Percentiles rank a stretch among this genome's conserved stretches.
Evolutionary conservation across 2,329 filamentous ascomycete genomes (phyloP).

Genomic region (Ophiostoma sp.): DNA sequence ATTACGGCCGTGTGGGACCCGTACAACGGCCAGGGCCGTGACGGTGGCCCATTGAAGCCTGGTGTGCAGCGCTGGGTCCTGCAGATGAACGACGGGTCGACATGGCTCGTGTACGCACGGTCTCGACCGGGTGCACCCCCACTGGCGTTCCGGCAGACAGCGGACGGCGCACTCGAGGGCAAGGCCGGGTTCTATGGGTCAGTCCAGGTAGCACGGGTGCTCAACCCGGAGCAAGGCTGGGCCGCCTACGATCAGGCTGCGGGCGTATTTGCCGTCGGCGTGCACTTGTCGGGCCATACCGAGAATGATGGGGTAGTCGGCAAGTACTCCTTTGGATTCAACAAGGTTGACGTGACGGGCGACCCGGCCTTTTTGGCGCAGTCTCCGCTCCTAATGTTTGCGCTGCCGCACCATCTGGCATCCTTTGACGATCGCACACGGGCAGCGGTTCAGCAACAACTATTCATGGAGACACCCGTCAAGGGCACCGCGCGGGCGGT

Average conservation of each 20-base stretch:
- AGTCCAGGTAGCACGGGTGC: conserved; percentile 81
- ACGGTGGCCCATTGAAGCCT: conserved; percentile 42
- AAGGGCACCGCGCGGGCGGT: conserved; percentile 80
- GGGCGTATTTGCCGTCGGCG: conserved; percentile 70
- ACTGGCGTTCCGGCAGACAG: conserved; percentile 67
- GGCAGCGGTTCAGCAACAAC: conserved; percentile 49
- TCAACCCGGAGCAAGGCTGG: conserved; percentile 48
- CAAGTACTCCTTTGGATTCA: conserved; percentile 71
- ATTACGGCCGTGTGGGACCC: conserved; percentile 19
- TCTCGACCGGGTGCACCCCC: conserved; percentile 55
- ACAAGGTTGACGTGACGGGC: conserved; percentile 64
- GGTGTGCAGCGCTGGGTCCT: conserved; percentile 76
- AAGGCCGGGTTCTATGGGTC: conserved; percentile 69
- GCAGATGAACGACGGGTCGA: conserved; percentile 67
- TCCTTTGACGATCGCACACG: conserved; percentile 65
- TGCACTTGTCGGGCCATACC: conserved; percentile 59
- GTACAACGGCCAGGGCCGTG: conserved; percentile 3
- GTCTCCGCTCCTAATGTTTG: conserved; percentile 74
- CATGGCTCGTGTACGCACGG: conserved; percentile 80
- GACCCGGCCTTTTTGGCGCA: conserved; percentile 28
- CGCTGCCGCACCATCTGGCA: conserved; percentile 79
- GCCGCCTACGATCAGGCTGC: conserved; percentile 71
- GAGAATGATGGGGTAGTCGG: conserved; percentile 58
- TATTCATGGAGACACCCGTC: conserved; percentile 75
- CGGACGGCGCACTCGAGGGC: conserved; percentile 63